phyloP scores from a whole-genome alignment of 306 rosid genomes.

The Mimosa bimucronata region DNA sequence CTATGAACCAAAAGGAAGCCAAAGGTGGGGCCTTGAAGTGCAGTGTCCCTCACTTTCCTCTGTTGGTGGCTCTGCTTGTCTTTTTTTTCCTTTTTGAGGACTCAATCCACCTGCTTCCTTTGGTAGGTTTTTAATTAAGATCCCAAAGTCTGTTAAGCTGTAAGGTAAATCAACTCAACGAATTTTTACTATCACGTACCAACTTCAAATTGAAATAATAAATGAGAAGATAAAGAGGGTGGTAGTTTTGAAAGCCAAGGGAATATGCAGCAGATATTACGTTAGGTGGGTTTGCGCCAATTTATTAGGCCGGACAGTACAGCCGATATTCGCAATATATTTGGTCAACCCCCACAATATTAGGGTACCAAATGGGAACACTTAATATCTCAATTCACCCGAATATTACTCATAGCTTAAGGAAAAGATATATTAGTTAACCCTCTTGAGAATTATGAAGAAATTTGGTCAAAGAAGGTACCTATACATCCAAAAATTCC shows the following conservation, averaged over 20 bases:
- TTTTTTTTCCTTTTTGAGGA: slow-evolving; percentile 11
- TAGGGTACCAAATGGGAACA: slow-evolving; percentile 18
- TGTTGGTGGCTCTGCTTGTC: slow-evolving; percentile 36
- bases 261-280: slow-evolving; percentile 39
- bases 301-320: slow-evolving; percentile 17
- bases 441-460: slow-evolving; percentile 3
- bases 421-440: slow-evolving; percentile 36
- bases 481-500: slow-evolving; percentile 31
- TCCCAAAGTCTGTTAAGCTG: slow-evolving; percentile 30
- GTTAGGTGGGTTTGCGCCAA: slow-evolving; percentile 36
- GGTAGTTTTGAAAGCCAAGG: slow-evolving; percentile 26
- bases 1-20: slow-evolving; percentile 21
- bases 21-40: slow-evolving; percentile 32
- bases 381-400: background rate
- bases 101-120: slow-evolving; percentile 21
- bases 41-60: slow-evolving; percentile 23
- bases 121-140: slow-evolving; percentile 39
- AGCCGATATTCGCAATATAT: slow-evolving; percentile 3
- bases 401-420: slow-evolving; percentile 19
- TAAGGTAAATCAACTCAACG: slow-evolving; percentile 20
- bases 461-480: slow-evolving; percentile 38
- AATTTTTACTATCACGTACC: slow-evolving; percentile 28
- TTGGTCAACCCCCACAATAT: slow-evolving; percentile 43
- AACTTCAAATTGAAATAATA: slow-evolving; percentile 21
- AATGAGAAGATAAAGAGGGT: slow-evolving; percentile 2